Conservation (phyloP, 345 rosid genomes). For the Acer negundo region DNA sequence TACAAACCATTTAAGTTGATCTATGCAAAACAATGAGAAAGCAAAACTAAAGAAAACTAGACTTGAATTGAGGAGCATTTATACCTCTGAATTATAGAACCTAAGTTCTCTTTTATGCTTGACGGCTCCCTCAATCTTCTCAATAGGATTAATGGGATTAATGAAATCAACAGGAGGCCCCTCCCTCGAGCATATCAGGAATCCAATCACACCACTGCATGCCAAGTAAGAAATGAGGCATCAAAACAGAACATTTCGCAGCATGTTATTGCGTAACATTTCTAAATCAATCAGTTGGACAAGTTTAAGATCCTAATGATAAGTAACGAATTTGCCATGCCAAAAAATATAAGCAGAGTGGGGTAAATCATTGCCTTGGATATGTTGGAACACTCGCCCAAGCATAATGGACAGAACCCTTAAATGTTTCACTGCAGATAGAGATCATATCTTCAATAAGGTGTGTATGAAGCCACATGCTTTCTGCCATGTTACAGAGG, state of each 20-base stretch:
- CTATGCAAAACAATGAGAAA: background rate
- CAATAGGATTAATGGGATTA: slow-evolving; percentile 88
- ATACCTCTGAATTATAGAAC: slow-evolving; percentile 90
- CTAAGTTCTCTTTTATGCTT: slow-evolving; percentile 65
- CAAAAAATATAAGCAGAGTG: background rate
- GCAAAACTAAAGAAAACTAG: background rate
- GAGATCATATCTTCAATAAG: slow-evolving; percentile 83
- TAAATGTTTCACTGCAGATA: slow-evolving; percentile 73
- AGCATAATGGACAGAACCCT: slow-evolving; percentile 84
- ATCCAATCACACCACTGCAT: slow-evolving; percentile 92
- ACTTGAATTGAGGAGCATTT: slow-evolving; percentile 13
- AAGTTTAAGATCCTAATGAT: slow-evolving; percentile 86
- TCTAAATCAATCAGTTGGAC: slow-evolving; percentile 64
- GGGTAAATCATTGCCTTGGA: slow-evolving; percentile 62
- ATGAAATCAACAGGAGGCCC: slow-evolving; percentile 81
- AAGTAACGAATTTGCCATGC: slow-evolving; percentile 44
- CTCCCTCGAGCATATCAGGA: slow-evolving; percentile 74
- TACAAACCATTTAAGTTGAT: background rate
- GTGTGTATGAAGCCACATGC: slow-evolving; percentile 99
- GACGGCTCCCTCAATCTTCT: slow-evolving; percentile 72
- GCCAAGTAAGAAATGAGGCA: background rate
- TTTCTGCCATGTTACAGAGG: slow-evolving; percentile 96
- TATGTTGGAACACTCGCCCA: slow-evolving; percentile 97
- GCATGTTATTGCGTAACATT: background rate
- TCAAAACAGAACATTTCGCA: background rate